A percentile compares a stretch with the other conserved stretches of the same genome.
Conservation (phyloP, 495 filamentous ascomycete genomes). For the Podospora bellae-mahoneyi region DNA sequence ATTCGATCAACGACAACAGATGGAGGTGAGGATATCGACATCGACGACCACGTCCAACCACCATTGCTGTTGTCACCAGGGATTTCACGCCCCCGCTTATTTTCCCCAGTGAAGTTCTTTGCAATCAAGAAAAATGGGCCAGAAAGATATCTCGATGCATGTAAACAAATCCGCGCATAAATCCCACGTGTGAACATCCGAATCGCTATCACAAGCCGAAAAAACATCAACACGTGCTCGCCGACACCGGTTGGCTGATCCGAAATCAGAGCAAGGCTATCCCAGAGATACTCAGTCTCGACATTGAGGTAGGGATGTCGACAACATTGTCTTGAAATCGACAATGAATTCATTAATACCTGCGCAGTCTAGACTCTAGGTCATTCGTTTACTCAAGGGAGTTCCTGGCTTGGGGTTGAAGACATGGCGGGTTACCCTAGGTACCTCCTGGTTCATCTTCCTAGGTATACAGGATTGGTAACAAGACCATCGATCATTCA, state of each 20-base stretch:
- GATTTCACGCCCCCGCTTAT: not conserved
- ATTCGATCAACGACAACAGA: not conserved
- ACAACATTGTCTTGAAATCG: not conserved
- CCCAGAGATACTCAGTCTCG: not conserved
- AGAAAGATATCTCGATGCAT: not conserved
- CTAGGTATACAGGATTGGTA: too few species aligned
- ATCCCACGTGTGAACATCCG: not conserved
- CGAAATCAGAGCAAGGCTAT: not conserved
- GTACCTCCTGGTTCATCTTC: too few species aligned
- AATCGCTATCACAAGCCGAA: not conserved
- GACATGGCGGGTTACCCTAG: too few species aligned
- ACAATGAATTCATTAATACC: not conserved
- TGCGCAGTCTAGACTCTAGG: too few species aligned
- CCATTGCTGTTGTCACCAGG: not conserved
- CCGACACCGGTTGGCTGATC: not conserved
- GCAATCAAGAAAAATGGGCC: not conserved
- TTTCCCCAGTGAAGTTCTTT: not conserved
- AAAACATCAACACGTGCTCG: not conserved
- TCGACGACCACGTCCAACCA: not conserved
- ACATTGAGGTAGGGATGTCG: not conserved
- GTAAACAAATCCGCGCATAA: not conserved
- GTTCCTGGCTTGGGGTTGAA: too few species aligned
- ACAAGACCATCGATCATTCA: too few species aligned
- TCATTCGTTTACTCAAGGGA: too few species aligned
- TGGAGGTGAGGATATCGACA: not conserved